Conservation (phyloP, 257 asterid genomes). For the Nicotiana otophora region DNA sequence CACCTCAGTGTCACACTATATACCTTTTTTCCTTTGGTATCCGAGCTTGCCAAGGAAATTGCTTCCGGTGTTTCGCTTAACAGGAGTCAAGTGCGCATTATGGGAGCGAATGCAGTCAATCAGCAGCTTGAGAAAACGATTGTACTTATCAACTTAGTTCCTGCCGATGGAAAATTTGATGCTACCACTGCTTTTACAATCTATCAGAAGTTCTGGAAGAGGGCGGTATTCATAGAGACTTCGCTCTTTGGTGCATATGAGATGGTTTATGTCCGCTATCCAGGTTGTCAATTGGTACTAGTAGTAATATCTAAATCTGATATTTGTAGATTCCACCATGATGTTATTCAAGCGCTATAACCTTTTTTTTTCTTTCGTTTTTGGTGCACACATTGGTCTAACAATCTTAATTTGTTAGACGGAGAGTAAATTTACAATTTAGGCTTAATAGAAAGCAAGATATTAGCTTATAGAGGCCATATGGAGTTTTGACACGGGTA, state of each 20-base stretch:
- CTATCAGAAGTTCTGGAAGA: slow-evolving; percentile 71
- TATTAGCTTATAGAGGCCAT: too few species aligned
- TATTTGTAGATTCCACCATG: not conserved
- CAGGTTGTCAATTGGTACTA: slow-evolving; percentile 40
- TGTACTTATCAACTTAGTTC: slow-evolving; percentile 69
- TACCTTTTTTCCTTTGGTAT: slow-evolving; percentile 60
- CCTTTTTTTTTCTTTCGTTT: not conserved
- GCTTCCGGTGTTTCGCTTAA: slow-evolving; percentile 38
- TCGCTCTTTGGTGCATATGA: slow-evolving; percentile 62
- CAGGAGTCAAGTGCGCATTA: slow-evolving; percentile 71
- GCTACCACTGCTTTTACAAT: slow-evolving; percentile 46
- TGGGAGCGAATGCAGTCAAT: slow-evolving; percentile 83
- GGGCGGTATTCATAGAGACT: slow-evolving; percentile 37
- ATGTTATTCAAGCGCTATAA: not conserved
- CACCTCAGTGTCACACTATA: slow-evolving; percentile 48
- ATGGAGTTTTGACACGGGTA: too few species aligned
- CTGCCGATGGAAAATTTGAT: slow-evolving; percentile 43
- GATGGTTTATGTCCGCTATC: slow-evolving; percentile 72
- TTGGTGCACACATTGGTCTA: not conserved
- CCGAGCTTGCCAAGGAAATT: slow-evolving; percentile 61
- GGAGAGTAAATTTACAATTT: too few species aligned
- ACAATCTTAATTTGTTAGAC: too few species aligned
- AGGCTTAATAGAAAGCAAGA: too few species aligned
- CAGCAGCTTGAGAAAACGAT: slow-evolving; percentile 61
- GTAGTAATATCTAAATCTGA: not conserved